Percentiles rank a stretch among this genome's conserved stretches.
phyloP scores from a whole-genome alignment of 805 yeast genomes.

The Vanderwaltozyma polyspora region DNA sequence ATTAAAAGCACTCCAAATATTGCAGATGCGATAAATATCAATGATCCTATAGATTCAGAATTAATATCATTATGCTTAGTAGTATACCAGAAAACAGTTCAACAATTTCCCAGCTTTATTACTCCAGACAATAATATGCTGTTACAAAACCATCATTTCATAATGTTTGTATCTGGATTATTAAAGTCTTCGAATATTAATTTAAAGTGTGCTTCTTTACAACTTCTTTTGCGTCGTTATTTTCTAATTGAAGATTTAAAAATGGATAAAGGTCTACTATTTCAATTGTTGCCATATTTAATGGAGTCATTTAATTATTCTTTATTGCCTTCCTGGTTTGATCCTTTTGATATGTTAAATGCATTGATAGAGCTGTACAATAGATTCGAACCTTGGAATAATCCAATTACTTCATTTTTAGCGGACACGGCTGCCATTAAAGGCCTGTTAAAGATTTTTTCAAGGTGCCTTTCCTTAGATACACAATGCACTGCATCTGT shows the following conservation, averaged over 20 bases:
- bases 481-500: conserved; percentile 10
- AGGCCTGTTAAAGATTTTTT: conserved; percentile 16
- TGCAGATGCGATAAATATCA: conserved; percentile 17
- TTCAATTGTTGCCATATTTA: conserved; percentile 17
- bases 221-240: conserved; percentile 12
- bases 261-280: conserved; percentile 9
- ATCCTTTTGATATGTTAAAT: conserved; percentile 19
- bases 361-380: conserved; percentile 16
- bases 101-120: neutral
- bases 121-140: conserved; percentile 1
- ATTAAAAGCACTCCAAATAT: conserved; percentile 6
- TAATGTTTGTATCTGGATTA: conserved; percentile 14
- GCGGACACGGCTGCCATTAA: conserved; percentile 16
- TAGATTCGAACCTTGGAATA: conserved; percentile 13
- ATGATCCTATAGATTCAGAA: conserved; percentile 11
- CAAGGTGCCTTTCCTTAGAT: conserved; percentile 13
- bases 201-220: conserved; percentile 16
- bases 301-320: conserved; percentile 16
- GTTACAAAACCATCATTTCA: conserved; percentile 11
- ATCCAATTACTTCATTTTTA: conserved; percentile 18
- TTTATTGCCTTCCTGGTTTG: conserved; percentile 25
- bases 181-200: conserved; percentile 14
- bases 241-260: conserved; percentile 6
- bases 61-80: conserved; percentile 11
- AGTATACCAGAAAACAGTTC: conserved; percentile 5